phyloP scores from a whole-genome alignment of 1,284 basidiomycete genomes.

The Leccinum fallax region DNA sequence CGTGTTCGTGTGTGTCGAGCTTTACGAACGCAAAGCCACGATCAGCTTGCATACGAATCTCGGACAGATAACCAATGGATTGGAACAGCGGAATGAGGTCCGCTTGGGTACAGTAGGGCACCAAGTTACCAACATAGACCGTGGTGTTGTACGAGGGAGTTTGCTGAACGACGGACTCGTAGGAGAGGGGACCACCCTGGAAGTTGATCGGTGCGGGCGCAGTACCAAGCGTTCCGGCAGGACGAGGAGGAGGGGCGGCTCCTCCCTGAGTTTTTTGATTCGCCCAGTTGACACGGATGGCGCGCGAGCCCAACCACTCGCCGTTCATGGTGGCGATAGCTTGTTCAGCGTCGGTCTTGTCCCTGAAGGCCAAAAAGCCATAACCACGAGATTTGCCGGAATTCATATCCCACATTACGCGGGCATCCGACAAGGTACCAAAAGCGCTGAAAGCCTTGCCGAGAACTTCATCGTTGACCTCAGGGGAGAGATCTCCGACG shows the following conservation, averaged over 20 bases:
- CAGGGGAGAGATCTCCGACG: conserved; percentile 96
- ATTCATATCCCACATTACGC: conserved; percentile 99
- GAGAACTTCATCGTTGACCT: conserved; percentile 97
- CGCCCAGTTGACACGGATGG: conserved; percentile 99
- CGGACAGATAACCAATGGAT: conserved; percentile 95
- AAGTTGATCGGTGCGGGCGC: conserved; percentile 86
- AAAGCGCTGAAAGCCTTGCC: conserved; percentile 95
- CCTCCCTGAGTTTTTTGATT: conserved; percentile 93
- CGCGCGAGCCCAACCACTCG: conserved; percentile 96
- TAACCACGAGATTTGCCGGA: conserved; percentile 96
- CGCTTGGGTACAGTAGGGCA: conserved; percentile 92
- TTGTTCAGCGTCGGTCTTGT: conserved; percentile 97
- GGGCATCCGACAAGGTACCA: conserved; percentile 92
- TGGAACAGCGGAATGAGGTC: conserved; percentile 97
- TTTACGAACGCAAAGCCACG: conserved; percentile 99
- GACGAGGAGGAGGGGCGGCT: conserved; percentile 46
- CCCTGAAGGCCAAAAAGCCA: conserved; percentile 91
- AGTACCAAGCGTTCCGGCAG: conserved; percentile 49
- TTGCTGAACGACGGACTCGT: conserved; percentile 86
- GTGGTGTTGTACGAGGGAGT: conserved; percentile 93
- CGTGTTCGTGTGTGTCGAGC: conserved; percentile 96
- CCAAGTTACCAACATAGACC: conserved; percentile 97
- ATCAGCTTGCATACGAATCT: conserved; percentile 98
- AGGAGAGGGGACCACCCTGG: conserved; percentile 82
- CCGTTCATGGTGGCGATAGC: conserved; percentile 99